Evolutionary conservation across 2,329 filamentous ascomycete species (phyloP).

Genomic region (Sporothrix humicola): DNA sequence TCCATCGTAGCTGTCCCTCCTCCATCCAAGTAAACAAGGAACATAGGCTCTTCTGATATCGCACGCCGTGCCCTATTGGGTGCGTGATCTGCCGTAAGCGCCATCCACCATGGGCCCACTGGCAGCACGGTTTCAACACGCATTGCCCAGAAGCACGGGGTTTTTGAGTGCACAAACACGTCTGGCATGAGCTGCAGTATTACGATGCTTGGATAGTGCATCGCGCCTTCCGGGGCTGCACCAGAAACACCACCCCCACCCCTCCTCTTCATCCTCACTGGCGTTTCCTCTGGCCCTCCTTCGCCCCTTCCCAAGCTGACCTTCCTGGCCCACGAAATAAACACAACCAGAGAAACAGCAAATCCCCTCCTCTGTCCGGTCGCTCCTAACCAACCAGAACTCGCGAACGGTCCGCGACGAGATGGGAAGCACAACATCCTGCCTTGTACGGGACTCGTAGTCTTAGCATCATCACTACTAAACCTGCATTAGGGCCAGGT

Average conservation of each 20-base stretch:
- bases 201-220: slow-evolving; percentile 24
- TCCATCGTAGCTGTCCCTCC: background rate
- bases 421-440: slow-evolving; percentile 31
- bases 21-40: slow-evolving; percentile 10
- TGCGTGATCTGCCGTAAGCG: slow-evolving; percentile 35
- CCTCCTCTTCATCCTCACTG: background rate
- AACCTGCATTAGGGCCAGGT: slow-evolving; percentile 22
- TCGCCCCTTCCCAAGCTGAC: slow-evolving; percentile 1
- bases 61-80: slow-evolving; percentile 4
- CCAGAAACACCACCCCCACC: slow-evolving; percentile 19
- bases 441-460: slow-evolving; percentile 18
- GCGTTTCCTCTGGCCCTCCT: slow-evolving; percentile 9
- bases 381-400: slow-evolving; percentile 27
- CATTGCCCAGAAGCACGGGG: background rate
- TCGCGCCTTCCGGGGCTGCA: slow-evolving; percentile 20
- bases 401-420: slow-evolving; percentile 6
- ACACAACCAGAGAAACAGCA: slow-evolving; percentile 20
- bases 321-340: slow-evolving; percentile 1
- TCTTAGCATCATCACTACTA: slow-evolving; percentile 9
- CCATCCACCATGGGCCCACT: slow-evolving; percentile 21
- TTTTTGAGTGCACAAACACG: slow-evolving; percentile 18
- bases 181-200: slow-evolving; percentile 14
- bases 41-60: background rate
- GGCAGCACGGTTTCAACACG: background rate
- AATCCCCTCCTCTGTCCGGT: slow-evolving; percentile 12